phyloP scores from a whole-genome alignment of 495 filamentous ascomycete species.

The Penicillium bovifimosum region DNA sequence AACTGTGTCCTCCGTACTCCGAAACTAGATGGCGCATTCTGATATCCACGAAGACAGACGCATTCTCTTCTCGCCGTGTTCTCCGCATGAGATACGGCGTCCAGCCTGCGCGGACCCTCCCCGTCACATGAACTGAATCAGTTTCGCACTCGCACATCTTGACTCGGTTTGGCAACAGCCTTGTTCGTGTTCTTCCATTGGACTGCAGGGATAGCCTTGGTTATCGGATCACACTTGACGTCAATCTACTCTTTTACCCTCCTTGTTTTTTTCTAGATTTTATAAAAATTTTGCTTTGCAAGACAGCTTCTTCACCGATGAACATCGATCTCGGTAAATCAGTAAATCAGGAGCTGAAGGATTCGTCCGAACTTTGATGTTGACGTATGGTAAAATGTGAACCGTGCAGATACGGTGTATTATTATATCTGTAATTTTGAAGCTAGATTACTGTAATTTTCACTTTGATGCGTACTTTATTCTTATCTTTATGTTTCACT shows the following conservation, averaged over 20 bases:
- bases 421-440: not conserved
- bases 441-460: not conserved
- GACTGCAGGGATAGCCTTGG: not conserved
- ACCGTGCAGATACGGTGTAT: not conserved
- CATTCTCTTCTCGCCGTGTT: too few species aligned
- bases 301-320: not conserved
- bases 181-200: not conserved
- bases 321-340: not conserved
- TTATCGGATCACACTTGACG: too few species aligned
- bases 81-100: too few species aligned
- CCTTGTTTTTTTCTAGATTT: too few species aligned
- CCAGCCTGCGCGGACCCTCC: too few species aligned
- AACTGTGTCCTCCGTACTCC: too few species aligned
- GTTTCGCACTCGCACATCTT: constrained; percentile 1
- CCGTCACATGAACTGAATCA: not conserved
- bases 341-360: not conserved
- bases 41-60: too few species aligned
- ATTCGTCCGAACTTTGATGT: not conserved
- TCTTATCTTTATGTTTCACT: too few species aligned
- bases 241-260: too few species aligned
- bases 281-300: too few species aligned
- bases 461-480: not conserved
- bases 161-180: constrained; percentile 4
- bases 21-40: too few species aligned
- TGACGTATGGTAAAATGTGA: not conserved